Conservation (phyloP, 768 basidiomycete species). For the Trametes coccinea region DNA sequence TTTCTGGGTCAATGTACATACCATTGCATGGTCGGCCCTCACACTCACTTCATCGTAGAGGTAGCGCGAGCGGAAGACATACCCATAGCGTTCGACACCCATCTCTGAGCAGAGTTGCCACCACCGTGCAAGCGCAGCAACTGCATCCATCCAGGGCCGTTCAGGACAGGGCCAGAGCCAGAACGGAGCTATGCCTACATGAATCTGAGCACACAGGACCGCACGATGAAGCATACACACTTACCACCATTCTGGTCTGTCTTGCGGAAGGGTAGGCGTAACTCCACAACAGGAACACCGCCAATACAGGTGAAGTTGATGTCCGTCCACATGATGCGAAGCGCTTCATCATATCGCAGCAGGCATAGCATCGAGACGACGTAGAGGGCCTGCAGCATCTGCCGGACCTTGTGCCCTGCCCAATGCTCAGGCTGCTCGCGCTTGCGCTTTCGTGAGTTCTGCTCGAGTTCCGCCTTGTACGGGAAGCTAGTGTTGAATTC, state of each 20-base stretch:
- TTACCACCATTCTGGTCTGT: slow-evolving; percentile 27
- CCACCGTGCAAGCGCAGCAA: slow-evolving; percentile 28
- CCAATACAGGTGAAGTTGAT: neutral
- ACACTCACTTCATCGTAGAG: slow-evolving; percentile 3
- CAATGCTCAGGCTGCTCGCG: slow-evolving; percentile 7
- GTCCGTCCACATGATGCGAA: slow-evolving; percentile 26
- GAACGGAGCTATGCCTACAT: slow-evolving; percentile 25
- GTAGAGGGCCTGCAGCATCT: slow-evolving; percentile 27
- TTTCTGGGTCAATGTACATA: too few species aligned
- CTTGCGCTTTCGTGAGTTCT: neutral
- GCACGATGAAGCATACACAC: too few species aligned
- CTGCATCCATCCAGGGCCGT: slow-evolving; percentile 21
- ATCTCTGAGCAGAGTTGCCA: neutral
- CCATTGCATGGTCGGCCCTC: too few species aligned
- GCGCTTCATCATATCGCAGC: slow-evolving; percentile 28
- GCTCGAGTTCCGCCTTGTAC: neutral
- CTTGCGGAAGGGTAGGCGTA: slow-evolving; percentile 24
- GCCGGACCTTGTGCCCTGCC: slow-evolving; percentile 23
- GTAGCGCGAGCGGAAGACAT: slow-evolving; percentile 17
- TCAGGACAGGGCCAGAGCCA: slow-evolving; percentile 16
- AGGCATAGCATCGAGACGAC: slow-evolving; percentile 26
- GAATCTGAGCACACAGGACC: too few species aligned
- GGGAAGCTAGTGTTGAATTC: slow-evolving; percentile 11
- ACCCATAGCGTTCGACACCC: slow-evolving; percentile 8
- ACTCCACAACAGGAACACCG: neutral